Evolutionary conservation across 1,139 yeast genomes (phyloP), one percentile per base, ranked within the genome.

Genomic region (Suhomyces chickasaworum): DNA sequence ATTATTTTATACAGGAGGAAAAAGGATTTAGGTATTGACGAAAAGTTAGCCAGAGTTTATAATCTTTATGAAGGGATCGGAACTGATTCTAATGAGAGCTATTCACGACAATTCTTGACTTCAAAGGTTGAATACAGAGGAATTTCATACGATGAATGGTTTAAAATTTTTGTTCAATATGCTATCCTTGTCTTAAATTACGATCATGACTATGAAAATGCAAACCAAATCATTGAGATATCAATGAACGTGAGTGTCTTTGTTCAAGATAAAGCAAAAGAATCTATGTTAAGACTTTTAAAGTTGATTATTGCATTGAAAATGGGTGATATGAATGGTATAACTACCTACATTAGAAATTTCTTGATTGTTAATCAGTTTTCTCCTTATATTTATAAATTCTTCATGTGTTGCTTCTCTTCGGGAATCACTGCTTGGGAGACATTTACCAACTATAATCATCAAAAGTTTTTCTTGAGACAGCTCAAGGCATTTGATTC

Each of bases 401-500:
- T 89, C 27, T 89, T 89, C 61, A 67, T 86, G 57, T 79, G 86
- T 41, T 76, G 89, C 42, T 81, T 85, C 49, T 71, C 85, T 2
- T 81, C 95, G 0, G 88, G 91, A 1, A 65, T 72, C 8, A 72
- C 73, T 12, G 78, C 83, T 12, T 71, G 80, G 61, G 85, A 79
- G 32, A 70, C 78, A 6, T 85, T 85, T 60, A 83, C 89, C 40
- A 84, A 86, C 44, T 83, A 89, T 36, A 88, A 88, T 50, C 93
- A 89, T 58, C 98, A 91, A 58, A 93, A 93, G 64, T 93, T 84
- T 62, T 83, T 91, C 54, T 69, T 93, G 50, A 82, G 99, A 53
- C 97, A 91, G 57, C 73, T 91, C 54, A 93, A 91, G 60, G 95
- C 96, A 0, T 85, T 82, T 61, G 99, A 93, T 61, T 80, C 93